Percentiles rank a stretch among this genome's conserved stretches.
Evolutionary conservation across 768 basidiomycete species (phyloP).

Genomic region (Rickenella mellea): DNA sequence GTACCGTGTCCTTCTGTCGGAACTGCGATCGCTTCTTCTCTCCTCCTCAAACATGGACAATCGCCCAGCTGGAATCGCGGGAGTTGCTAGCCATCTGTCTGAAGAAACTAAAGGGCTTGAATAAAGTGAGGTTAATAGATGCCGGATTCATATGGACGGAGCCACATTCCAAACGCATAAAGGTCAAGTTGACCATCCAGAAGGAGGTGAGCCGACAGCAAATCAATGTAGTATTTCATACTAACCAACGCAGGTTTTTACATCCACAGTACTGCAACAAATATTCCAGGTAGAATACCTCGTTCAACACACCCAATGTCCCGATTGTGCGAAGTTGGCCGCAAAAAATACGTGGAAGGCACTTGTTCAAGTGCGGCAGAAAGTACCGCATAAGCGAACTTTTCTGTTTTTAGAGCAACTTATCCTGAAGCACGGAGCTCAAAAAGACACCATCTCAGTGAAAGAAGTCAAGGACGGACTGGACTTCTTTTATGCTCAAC

Average conservation of each 20-base stretch:
- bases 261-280: conserved; percentile 93
- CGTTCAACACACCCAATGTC: conserved; percentile 91
- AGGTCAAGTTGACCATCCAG: conserved; percentile 93
- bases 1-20: conserved; percentile 85
- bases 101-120: conserved; percentile 88
- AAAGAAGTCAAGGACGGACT: conserved; percentile 91
- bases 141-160: conserved; percentile 99
- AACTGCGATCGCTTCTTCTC: conserved; percentile 95
- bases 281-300: conserved; percentile 95
- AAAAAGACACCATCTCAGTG: conserved; percentile 91
- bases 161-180: conserved; percentile 88
- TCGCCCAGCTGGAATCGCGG: conserved; percentile 81
- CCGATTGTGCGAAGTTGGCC: conserved; percentile 86
- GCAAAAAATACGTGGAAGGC: conserved; percentile 99
- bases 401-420: conserved; percentile 97
- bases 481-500: conserved; percentile 91
- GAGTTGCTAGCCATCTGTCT: conserved; percentile 92
- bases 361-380: conserved; percentile 96
- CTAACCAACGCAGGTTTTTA: conserved; percentile 53
- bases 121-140: conserved; percentile 93
- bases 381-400: conserved; percentile 95
- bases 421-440: conserved; percentile 91
- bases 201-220: conserved; percentile 68
- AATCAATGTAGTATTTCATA: background rate
- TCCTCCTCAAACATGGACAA: conserved; percentile 80